phyloP scores from a whole-genome alignment of 768 basidiomycete genomes.

The Phylloporus arenicola region DNA sequence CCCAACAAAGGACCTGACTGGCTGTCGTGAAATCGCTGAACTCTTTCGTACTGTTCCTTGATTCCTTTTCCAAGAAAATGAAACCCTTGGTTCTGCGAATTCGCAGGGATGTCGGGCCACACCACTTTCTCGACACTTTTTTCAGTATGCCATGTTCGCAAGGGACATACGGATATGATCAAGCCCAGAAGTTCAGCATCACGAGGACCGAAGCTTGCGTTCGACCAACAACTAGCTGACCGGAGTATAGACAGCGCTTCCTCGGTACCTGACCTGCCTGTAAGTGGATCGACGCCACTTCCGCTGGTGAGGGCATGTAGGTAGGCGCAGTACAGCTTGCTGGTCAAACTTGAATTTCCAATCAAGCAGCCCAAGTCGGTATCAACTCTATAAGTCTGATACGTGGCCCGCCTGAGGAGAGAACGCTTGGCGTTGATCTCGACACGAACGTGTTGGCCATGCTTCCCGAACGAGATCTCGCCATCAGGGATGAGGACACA shows the following conservation, averaged over 20 bases:
- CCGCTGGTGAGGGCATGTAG: constrained; percentile 41
- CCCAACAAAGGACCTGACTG: neutral
- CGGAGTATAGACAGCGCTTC: constrained; percentile 34
- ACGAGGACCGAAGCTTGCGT: constrained; percentile 26
- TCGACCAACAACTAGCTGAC: constrained; percentile 36
- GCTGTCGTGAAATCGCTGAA: constrained; percentile 8
- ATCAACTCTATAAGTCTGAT: constrained; percentile 27
- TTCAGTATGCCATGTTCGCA: constrained; percentile 32
- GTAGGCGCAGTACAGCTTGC: constrained; percentile 35
- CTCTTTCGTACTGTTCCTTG: constrained; percentile 16
- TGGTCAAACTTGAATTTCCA: constrained; percentile 9
- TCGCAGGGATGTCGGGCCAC: constrained; percentile 19
- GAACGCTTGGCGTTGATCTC: constrained; percentile 2
- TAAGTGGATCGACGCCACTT: constrained; percentile 40
- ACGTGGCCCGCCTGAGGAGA: constrained; percentile 4
- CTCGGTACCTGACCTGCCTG: constrained; percentile 10
- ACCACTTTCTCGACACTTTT: constrained; percentile 36
- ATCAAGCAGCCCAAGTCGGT: constrained; percentile 25
- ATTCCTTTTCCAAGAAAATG: constrained; percentile 22
- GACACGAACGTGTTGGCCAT: constrained; percentile 10
- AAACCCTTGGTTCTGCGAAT: constrained; percentile 30
- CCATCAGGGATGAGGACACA: constrained; percentile 39
- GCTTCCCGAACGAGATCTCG: constrained; percentile 25
- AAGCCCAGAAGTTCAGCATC: constrained; percentile 28
- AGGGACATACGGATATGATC: constrained; percentile 32